Percentiles rank a stretch among this genome's conserved stretches.
Evolutionary conservation across 2,329 filamentous ascomycete genomes (phyloP).

Genomic region (Talaromyces marneffei): DNA sequence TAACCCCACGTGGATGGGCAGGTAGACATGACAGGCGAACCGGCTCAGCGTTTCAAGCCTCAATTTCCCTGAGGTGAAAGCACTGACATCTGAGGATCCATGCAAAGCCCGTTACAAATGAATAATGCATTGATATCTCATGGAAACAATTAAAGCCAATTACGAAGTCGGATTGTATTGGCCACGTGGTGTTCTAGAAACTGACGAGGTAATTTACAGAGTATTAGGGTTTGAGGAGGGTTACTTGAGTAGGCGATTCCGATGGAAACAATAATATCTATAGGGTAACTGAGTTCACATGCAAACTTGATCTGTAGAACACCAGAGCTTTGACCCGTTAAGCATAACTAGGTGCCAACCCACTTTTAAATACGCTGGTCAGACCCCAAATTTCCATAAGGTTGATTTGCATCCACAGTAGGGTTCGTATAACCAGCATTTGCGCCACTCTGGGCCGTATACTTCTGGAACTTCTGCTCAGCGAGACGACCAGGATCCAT

Average conservation of each 20-base stretch:
- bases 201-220: neutral
- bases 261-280: neutral
- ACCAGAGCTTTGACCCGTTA: neutral
- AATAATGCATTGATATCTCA: neutral
- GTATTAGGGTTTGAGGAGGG: neutral
- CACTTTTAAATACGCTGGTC: conserved; percentile 16
- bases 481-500: conserved; percentile 52
- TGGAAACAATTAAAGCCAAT: neutral
- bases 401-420: conserved; percentile 22
- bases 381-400: conserved; percentile 16
- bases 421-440: conserved; percentile 21
- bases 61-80: neutral
- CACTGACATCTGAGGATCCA: neutral
- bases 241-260: neutral
- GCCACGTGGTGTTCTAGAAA: neutral
- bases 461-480: conserved; percentile 31
- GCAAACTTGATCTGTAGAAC: neutral
- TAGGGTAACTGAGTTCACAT: too few relatives aligned
- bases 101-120: neutral
- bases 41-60: neutral
- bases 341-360: neutral
- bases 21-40: neutral
- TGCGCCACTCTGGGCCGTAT: conserved; percentile 25
- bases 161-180: neutral
- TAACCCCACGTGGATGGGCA: neutral